Percentiles rank a stretch among this genome's conserved stretches.
These are phyloP conservation scores for Falciphora oryzae DNA, from an alignment of 2,329 filamentous ascomycete species.

Conservation along the genomic window DNA sequence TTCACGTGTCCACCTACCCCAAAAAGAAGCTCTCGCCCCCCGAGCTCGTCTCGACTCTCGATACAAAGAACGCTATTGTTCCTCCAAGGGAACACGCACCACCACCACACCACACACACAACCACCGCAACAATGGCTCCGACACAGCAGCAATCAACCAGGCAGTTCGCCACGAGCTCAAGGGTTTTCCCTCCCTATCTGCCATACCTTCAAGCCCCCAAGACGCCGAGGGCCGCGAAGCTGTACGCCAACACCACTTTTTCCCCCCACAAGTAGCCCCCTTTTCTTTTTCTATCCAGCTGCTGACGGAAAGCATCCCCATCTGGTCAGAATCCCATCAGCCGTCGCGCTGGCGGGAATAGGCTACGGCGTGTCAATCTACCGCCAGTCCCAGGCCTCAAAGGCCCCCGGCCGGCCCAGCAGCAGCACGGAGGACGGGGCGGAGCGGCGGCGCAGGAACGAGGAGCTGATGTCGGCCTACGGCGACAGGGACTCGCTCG, in stretches of 20 bases:
- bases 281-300: not conserved
- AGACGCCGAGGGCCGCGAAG: conserved; percentile 12
- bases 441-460: conserved; percentile 15
- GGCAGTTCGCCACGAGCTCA: conserved; percentile 6
- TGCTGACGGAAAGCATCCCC: not conserved
- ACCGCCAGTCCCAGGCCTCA: conserved; percentile 16
- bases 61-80: not conserved
- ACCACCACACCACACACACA: not conserved
- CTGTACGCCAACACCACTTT: not conserved
- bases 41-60: no score
- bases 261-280: no score
- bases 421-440: conserved; percentile 13
- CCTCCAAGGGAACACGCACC: not conserved
- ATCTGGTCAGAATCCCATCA: conserved; percentile 18
- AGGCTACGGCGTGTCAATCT: conserved; percentile 21
- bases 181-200: conserved; percentile 26
- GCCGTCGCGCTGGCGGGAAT: conserved; percentile 19
- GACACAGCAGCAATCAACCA: conserved; percentile 1
- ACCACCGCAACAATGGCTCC: conserved; percentile 1
- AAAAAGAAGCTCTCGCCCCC: not conserved
- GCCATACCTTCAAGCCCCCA: conserved; percentile 22
- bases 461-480: conserved; percentile 25
- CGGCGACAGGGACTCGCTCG: conserved; percentile 24
- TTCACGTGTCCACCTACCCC: not conserved
- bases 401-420: conserved; percentile 10